These are phyloP conservation scores for Albizia julibrissin DNA, from an alignment of 306 rosid genomes.

Conservation along the genomic window DNA sequence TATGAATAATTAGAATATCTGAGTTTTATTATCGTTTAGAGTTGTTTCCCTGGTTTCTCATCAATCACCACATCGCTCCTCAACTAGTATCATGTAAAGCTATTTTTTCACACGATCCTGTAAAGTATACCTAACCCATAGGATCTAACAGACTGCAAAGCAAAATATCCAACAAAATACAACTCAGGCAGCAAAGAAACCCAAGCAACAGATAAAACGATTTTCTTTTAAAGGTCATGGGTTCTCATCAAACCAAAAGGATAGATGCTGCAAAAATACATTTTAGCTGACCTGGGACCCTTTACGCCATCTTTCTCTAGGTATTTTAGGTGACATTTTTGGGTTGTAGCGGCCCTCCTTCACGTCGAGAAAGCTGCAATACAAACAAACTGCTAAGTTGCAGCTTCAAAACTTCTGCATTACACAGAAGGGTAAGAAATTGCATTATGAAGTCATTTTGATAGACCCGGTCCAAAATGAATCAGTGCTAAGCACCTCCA, in stretches of 20 bases:
- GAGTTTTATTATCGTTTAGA: background rate
- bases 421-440: constrained; percentile 16
- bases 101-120: background rate
- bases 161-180: constrained; percentile 4
- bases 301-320: constrained; percentile 90
- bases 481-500: constrained; percentile 61
- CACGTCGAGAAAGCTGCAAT: constrained; percentile 85
- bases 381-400: constrained; percentile 30
- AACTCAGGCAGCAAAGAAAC: constrained; percentile 15
- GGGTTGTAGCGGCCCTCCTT: constrained; percentile 94
- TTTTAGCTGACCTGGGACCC: constrained; percentile 78
- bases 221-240: background rate
- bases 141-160: constrained; percentile 6
- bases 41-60: background rate
- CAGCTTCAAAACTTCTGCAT: constrained; percentile 15
- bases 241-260: constrained; percentile 10
- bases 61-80: background rate
- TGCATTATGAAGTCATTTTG: constrained; percentile 12
- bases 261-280: background rate
- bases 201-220: background rate
- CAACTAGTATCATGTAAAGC: constrained; percentile 8
- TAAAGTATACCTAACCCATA: constrained; percentile 1
- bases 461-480: constrained; percentile 38
- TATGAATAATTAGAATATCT: background rate
- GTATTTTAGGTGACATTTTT: constrained; percentile 85